These are phyloP conservation scores for Anastatica hierochuntica DNA, from an alignment of 345 rosid genomes.

Conservation along the genomic window DNA sequence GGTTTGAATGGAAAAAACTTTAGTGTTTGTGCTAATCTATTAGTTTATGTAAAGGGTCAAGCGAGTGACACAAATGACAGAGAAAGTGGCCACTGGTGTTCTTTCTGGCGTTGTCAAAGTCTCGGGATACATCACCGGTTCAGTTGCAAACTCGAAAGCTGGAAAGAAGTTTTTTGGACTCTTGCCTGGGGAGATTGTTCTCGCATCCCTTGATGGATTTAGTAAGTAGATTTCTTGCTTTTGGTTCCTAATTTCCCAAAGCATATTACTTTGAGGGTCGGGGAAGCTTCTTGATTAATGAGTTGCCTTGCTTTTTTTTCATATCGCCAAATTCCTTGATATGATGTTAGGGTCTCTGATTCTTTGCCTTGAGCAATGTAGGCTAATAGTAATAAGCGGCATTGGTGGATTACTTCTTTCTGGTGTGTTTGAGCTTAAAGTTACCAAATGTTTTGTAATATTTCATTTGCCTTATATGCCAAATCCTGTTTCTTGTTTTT, in stretches of 20 bases:
- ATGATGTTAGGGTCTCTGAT: background rate
- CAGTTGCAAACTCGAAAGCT: conserved; percentile 70
- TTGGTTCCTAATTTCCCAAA: too few species aligned
- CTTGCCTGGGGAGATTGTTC: conserved; percentile 82
- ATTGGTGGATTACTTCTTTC: background rate
- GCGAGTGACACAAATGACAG: conserved; percentile 76
- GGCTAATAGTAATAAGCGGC: too few species aligned
- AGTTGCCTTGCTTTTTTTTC: too few species aligned
- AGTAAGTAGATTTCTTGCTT: conserved; percentile 73
- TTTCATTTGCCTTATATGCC: too few species aligned
- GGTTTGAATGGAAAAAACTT: background rate
- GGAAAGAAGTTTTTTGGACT: conserved; percentile 79
- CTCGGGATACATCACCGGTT: conserved; percentile 62
- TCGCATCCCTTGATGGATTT: conserved; percentile 92
- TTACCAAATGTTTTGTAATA: background rate
- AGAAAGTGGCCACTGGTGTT: conserved; percentile 60
- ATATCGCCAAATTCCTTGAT: background rate
- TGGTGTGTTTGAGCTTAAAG: background rate
- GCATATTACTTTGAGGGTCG: too few species aligned
- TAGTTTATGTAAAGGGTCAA: conserved; percentile 48
- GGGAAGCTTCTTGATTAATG: too few species aligned
- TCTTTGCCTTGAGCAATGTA: background rate
- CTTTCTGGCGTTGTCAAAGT: conserved; percentile 81
- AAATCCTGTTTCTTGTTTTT: background rate
- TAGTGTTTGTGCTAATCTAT: background rate